A percentile compares a stretch with the other conserved stretches of the same genome.
These are phyloP conservation scores for Blastomyces percursus DNA, from an alignment of 2,329 filamentous ascomycete genomes.

Conservation along the genomic window DNA sequence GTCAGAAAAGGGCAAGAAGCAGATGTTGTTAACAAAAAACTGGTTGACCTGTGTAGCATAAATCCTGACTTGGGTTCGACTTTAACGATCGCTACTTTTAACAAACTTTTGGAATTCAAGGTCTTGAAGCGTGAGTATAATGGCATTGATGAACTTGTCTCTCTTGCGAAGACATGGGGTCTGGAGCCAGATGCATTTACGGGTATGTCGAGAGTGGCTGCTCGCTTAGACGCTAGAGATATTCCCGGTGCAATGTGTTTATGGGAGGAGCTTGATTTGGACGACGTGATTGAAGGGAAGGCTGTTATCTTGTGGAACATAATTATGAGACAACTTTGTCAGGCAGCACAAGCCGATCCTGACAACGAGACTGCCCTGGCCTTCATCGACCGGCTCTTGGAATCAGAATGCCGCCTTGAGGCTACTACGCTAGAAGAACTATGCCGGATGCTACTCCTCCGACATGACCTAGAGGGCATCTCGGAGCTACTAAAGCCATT, in stretches of 20 bases:
- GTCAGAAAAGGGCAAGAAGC: slow-evolving; percentile 60
- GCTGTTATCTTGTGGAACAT: slow-evolving; percentile 60
- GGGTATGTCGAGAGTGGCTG: slow-evolving; percentile 62
- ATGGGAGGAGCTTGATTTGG: slow-evolving; percentile 43
- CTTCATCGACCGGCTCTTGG: slow-evolving; percentile 62
- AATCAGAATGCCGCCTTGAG: slow-evolving; percentile 57
- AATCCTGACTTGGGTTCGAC: slow-evolving; percentile 35
- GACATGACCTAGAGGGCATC: slow-evolving; percentile 66
- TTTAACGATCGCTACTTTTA: slow-evolving; percentile 63
- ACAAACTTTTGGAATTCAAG: slow-evolving; percentile 62
- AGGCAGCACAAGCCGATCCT: slow-evolving; percentile 62
- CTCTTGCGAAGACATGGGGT: slow-evolving; percentile 53
- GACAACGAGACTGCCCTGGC: slow-evolving; percentile 57
- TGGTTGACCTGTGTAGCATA: slow-evolving; percentile 51
- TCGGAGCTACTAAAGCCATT: slow-evolving; percentile 71
- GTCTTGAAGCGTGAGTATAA: slow-evolving; percentile 59
- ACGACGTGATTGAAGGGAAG: slow-evolving; percentile 45
- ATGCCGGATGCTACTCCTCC: slow-evolving; percentile 61
- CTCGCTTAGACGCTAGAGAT: slow-evolving; percentile 62
- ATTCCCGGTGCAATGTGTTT: slow-evolving; percentile 49
- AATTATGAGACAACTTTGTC: slow-evolving; percentile 38
- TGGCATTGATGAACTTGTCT: slow-evolving; percentile 61
- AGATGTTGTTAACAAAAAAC: slow-evolving; percentile 62
- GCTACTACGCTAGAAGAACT: slow-evolving; percentile 63
- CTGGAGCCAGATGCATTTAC: slow-evolving; percentile 60